Base-by-base conservation (phyloP, 345 rosid genomes). In the Citrus medica region DNA sequence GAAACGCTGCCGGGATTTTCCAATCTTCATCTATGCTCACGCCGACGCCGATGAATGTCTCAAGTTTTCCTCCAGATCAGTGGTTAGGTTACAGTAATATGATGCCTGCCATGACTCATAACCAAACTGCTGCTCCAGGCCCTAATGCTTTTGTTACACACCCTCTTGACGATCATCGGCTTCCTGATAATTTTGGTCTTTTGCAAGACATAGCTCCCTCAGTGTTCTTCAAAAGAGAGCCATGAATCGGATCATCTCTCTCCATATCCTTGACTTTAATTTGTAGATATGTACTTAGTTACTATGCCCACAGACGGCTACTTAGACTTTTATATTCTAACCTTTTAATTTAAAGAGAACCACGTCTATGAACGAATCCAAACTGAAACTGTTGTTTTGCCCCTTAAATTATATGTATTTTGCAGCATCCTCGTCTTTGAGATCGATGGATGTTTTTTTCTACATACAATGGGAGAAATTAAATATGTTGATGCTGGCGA, bases 161-260 rank as follows among this genome's bases (percentile, higher is more conserved):
- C 72, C 87, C 84, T 76, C 76, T 59, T 55, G 82, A 38, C 71
- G 76, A 58, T 53, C 88, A 79, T 2, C 92, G 86, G 30, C 87
- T 87, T 40, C 82, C 87, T 56, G 95, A 94, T 69, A 3, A 4
- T 46, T 88, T 88, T 77, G 97, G 94, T 68, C 92, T 92, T 67
- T 76, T 94, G 80, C 94, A 90, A 77, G 98, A 94, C 82, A 85
- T 94, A 1, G 84, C 91, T 69, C 98, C 98, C 72, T 84, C 96
- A 22, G 81, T 87, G 82, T 87, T 90, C 79, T 75, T 87, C 75
- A 90, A 92, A 76, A 92, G 85, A 74, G 97, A 94, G 82, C 90
- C 87, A 21, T 89, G 86, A 88, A 65, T 64, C 9, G 24, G 66
- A 69, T 32, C 7, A 1, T 10, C 55, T 79, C 17, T 73, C 70